These are phyloP conservation scores for Aegilops umbellulata DNA, from an alignment of 176 grass and related monocot genomes.

Conservation along the genomic window DNA sequence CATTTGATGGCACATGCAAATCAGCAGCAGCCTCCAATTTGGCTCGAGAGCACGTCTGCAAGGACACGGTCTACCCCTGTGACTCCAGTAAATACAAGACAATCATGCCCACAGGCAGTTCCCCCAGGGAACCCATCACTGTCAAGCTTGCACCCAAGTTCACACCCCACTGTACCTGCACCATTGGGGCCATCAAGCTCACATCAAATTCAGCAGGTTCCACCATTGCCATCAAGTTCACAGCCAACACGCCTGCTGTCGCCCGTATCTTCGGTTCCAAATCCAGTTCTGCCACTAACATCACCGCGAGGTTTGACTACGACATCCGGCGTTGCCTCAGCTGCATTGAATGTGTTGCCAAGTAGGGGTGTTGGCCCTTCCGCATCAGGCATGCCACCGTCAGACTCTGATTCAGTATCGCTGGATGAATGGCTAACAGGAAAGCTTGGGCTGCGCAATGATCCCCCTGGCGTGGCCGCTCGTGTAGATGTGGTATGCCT, in stretches of 20 bases:
- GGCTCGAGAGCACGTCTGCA: slow-evolving; percentile 17
- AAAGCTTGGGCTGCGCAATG: slow-evolving; percentile 31
- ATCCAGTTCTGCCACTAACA: background rate
- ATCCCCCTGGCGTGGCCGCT: background rate
- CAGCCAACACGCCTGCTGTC: background rate
- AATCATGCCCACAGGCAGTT: background rate
- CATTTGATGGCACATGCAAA: slow-evolving; percentile 27
- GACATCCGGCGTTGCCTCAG: background rate
- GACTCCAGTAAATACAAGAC: background rate
- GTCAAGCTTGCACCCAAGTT: slow-evolving; percentile 2
- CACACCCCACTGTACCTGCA: background rate
- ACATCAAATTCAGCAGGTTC: background rate
- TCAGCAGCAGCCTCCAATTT: slow-evolving; percentile 30
- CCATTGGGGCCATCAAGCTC: background rate
- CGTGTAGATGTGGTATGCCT: slow-evolving; percentile 35
- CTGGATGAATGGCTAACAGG: slow-evolving; percentile 40
- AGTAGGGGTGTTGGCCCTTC: background rate
- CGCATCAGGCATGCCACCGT: background rate
- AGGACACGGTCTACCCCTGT: slow-evolving; percentile 1
- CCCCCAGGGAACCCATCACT: background rate
- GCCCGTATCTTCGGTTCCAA: background rate
- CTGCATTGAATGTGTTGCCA: background rate
- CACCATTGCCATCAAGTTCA: background rate
- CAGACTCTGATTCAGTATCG: slow-evolving; percentile 23
- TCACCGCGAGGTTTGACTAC: background rate